Evolutionary conservation across 2,329 filamentous ascomycete species (phyloP).

Genomic region (Mycosphaerella sp.): DNA sequence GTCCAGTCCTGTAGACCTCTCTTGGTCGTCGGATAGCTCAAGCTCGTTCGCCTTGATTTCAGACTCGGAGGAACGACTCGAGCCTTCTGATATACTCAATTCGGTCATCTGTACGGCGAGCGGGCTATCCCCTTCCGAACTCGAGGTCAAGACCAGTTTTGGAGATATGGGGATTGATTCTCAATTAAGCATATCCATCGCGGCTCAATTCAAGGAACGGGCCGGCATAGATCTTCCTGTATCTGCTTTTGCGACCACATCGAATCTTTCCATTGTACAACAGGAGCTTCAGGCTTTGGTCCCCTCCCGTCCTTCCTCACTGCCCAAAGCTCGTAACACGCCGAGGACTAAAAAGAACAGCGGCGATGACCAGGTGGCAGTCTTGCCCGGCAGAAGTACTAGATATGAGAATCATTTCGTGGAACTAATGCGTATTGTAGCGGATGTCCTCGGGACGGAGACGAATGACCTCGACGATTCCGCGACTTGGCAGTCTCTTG

Average conservation of each 20-base stretch:
- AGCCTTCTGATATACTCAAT: too few relatives aligned
- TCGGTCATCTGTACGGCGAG: too few relatives aligned
- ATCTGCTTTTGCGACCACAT: not conserved
- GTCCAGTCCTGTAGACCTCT: too few relatives aligned
- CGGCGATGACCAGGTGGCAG: not conserved
- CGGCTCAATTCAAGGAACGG: not conserved
- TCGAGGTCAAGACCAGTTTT: not conserved
- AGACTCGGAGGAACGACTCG: too few relatives aligned
- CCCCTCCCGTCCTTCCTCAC: not conserved
- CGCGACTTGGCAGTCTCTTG: not conserved
- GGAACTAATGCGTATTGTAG: not conserved
- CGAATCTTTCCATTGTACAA: not conserved
- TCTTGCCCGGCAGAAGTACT: not conserved
- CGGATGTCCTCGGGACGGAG: not conserved
- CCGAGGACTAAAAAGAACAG: not conserved
- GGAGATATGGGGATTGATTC: not conserved
- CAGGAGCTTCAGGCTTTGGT: not conserved
- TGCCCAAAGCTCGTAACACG: not conserved
- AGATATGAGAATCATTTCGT: not conserved
- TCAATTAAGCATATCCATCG: not conserved
- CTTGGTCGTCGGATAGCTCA: too few relatives aligned
- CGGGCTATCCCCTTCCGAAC: too few relatives aligned
- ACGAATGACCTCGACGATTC: not conserved
- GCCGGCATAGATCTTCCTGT: not conserved
- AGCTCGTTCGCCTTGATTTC: too few relatives aligned